Evolutionary conservation across 345 rosid species (phyloP).

Genomic region (Euphorbia lathyris): DNA sequence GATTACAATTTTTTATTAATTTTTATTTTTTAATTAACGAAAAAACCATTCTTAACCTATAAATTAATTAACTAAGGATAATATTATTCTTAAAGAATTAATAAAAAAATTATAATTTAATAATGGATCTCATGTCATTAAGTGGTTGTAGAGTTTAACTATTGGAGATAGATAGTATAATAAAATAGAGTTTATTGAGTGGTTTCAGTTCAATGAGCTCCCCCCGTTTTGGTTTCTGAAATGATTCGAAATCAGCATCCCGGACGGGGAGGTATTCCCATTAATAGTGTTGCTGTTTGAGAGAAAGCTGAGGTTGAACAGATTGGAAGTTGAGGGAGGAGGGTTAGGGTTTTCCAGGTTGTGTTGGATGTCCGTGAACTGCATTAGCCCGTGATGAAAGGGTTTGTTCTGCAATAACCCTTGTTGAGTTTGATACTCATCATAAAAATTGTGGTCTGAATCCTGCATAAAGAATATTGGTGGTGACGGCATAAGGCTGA

Average conservation of each 20-base stretch:
- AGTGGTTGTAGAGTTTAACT: too few species aligned
- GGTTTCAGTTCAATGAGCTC: too few species aligned
- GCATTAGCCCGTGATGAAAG: constrained; percentile 49
- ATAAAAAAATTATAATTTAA: too few species aligned
- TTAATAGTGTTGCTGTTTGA: constrained; percentile 38
- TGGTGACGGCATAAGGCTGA: constrained; percentile 26
- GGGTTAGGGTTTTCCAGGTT: constrained; percentile 19
- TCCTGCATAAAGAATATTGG: constrained; percentile 54
- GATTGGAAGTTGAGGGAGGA: constrained; percentile 29
- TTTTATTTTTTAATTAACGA: too few species aligned
- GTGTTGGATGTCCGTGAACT: constrained; percentile 44
- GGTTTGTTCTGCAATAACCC: constrained; percentile 32
- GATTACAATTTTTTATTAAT: too few species aligned
- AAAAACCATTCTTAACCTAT: too few species aligned
- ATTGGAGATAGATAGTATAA: too few species aligned
- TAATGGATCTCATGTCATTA: too few species aligned
- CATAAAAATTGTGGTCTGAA: constrained; percentile 42
- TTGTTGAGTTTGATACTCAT: constrained; percentile 39
- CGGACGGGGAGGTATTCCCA: too few species aligned
- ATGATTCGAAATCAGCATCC: constrained; percentile 35
- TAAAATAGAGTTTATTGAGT: too few species aligned
- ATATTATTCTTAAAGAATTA: too few species aligned
- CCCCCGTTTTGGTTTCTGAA: constrained; percentile 37
- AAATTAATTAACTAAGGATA: too few species aligned
- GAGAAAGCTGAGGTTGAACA: constrained; percentile 62